phyloP scores from a whole-genome alignment of 2,329 filamentous ascomycete genomes.

The Hypomyces perniciosus region DNA sequence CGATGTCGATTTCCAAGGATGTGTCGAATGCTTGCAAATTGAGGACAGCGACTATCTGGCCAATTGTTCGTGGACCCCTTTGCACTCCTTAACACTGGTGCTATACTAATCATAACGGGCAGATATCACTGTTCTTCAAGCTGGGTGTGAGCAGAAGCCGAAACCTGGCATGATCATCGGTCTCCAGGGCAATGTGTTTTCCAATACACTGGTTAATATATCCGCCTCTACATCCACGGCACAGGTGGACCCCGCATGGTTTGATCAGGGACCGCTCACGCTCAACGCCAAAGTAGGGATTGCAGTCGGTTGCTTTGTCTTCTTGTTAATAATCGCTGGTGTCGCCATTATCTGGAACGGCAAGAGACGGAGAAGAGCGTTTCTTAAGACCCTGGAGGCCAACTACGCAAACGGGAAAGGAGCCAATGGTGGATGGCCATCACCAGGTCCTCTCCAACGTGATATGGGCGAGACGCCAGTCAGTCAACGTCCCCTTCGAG shows the following conservation, averaged over 20 bases:
- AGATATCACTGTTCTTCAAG: constrained; percentile 48
- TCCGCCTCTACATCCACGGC: constrained; percentile 41
- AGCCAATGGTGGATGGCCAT: constrained; percentile 36
- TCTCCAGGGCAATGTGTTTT: constrained; percentile 48
- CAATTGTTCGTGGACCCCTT: constrained; percentile 42
- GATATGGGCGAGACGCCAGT: constrained; percentile 24
- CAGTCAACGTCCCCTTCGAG: constrained; percentile 21
- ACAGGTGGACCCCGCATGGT: constrained; percentile 34
- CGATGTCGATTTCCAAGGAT: constrained; percentile 33
- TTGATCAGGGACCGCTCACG: constrained; percentile 39
- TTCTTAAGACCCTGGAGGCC: constrained; percentile 42
- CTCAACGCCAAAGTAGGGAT: constrained; percentile 55
- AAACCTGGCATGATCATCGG: constrained; percentile 41
- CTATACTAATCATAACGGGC: constrained; percentile 17
- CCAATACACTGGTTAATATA: constrained; percentile 39
- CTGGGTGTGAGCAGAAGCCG: constrained; percentile 50
- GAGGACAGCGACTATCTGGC: constrained; percentile 36
- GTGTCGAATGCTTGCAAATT: constrained; percentile 41
- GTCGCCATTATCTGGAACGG: constrained; percentile 52
- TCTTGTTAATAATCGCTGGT: constrained; percentile 43
- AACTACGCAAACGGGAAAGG: constrained; percentile 22
- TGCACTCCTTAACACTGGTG: neutral
- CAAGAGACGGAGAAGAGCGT: constrained; percentile 47
- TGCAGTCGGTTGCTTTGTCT: constrained; percentile 43
- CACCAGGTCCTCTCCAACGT: constrained; percentile 17